Evolutionary conservation across 2,329 filamentous ascomycete species (phyloP), one percentile per base, ranked within the genome.

Genomic region (Cryphonectria parasitica): DNA sequence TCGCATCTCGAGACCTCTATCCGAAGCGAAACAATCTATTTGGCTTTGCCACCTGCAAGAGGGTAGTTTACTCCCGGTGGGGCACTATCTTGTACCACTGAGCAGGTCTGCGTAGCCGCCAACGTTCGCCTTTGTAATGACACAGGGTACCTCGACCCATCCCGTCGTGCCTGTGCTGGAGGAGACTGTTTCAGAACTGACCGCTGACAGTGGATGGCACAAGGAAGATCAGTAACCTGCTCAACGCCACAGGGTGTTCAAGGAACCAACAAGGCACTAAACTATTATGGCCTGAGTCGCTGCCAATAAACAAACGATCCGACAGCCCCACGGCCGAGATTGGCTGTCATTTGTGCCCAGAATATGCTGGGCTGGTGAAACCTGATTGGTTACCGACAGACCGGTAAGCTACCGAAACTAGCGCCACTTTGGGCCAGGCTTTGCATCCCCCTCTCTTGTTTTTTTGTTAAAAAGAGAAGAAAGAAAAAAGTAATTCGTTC

Each of bases 321-420:
- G 63, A 64, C 67, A 54, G 70, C 54, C 61, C 61, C 61, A 49
- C 61, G 25, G 19, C 25, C 31, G 28, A 66, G 45, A 60, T 65
- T 67, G 45, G 52, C 67, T 36, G 52, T 52, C 56, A 28, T 19
- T 64, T 52, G 45, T 64, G 61, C 61, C 61, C 56, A 67, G 58
- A n/a, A 22, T 41, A 17, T 52, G 62, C 60, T 41, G 17, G 58
- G 52, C n/a, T n/a, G 41, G 19, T n/a, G 28, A 62, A 31, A 39
- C 43, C 52, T 61, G 69, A 60, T 64, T 66, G 63, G 69, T 58
- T 72, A 72, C 71, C 71, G 60, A 66, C 69, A 52, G 34, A 43
- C 49, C 56, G 71, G 61, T 67, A 61, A 69, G 41, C 56, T 67
- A 62, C 61, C 64, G 60, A 70, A 60, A 70, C 28, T 70, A 72